Evolutionary conservation across 83 land plant species (phyloP).

Genomic region (Larix sibirica): DNA sequence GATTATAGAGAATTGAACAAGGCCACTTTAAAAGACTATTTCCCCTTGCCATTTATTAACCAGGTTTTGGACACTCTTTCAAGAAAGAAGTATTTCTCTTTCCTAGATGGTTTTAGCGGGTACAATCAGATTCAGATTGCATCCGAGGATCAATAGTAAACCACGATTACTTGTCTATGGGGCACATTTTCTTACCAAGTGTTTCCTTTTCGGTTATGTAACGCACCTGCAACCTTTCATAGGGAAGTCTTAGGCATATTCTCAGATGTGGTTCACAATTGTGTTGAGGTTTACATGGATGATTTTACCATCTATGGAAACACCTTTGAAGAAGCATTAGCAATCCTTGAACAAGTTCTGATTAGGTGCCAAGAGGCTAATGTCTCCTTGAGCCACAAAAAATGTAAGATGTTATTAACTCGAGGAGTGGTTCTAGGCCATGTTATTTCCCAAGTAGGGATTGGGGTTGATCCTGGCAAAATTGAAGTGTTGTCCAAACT

Average conservation of each 20-base stretch:
- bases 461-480: too few relatives aligned
- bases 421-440: too few relatives aligned
- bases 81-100: background rate
- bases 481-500: too few relatives aligned
- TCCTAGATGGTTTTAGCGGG: slow-evolving; percentile 12
- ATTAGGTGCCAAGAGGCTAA: too few relatives aligned
- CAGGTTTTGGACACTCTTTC: background rate
- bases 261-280: background rate
- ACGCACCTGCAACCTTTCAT: background rate
- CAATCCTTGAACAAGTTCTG: too few relatives aligned
- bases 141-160: slow-evolving; percentile 7
- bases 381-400: too few relatives aligned
- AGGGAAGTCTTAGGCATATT: background rate
- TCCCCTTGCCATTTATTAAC: background rate
- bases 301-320: too few relatives aligned
- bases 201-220: slow-evolving; percentile 1
- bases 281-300: too few relatives aligned
- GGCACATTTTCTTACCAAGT: slow-evolving; percentile 2
- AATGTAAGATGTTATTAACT: too few relatives aligned
- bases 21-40: background rate
- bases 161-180: slow-evolving; percentile 6
- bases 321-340: too few relatives aligned
- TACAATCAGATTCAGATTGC: background rate
- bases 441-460: too few relatives aligned
- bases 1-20: slow-evolving; percentile 17